Conservation (phyloP, 106 monocot genomes). For the Triglochin maritima region DNA sequence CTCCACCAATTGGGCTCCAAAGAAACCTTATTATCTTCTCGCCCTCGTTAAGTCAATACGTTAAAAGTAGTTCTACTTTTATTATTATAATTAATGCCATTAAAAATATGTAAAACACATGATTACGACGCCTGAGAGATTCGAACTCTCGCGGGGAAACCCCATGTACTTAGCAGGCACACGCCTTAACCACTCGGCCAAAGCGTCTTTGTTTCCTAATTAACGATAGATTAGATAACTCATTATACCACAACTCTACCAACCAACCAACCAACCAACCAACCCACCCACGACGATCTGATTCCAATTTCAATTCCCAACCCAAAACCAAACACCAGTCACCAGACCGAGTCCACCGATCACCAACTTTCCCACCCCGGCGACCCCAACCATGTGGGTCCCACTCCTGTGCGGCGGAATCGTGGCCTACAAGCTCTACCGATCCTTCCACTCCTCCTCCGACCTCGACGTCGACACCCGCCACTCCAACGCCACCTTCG, state of each 20-base stretch:
- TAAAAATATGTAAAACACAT: too few relatives aligned
- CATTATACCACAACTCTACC: too few relatives aligned
- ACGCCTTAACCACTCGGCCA: constrained; percentile 99
- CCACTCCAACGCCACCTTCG: constrained; percentile 46
- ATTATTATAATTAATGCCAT: too few relatives aligned
- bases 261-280: too few relatives aligned
- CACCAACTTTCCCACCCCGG: not conserved
- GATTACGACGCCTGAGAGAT: constrained; percentile 61
- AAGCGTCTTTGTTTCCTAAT: constrained; percentile 43
- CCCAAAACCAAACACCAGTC: too few relatives aligned
- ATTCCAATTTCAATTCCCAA: too few relatives aligned
- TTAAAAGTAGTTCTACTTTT: too few relatives aligned
- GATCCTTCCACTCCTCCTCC: constrained; percentile 24
- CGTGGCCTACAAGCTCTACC: constrained; percentile 44
- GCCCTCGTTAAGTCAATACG: too few relatives aligned
- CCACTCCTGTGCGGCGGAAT: constrained; percentile 69
- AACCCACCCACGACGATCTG: too few relatives aligned
- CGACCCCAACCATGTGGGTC: constrained; percentile 46
- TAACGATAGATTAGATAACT: too few relatives aligned
- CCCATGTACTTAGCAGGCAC: constrained; percentile 99
- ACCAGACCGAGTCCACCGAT: not conserved
- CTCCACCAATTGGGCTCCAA: too few relatives aligned
- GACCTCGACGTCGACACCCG: constrained; percentile 32
- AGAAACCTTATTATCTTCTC: too few relatives aligned
- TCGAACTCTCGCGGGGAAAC: constrained; percentile 96